phyloP scores from a whole-genome alignment of 371 early-diverging fungal genomes.

The Blastocladiella emersonii region DNA sequence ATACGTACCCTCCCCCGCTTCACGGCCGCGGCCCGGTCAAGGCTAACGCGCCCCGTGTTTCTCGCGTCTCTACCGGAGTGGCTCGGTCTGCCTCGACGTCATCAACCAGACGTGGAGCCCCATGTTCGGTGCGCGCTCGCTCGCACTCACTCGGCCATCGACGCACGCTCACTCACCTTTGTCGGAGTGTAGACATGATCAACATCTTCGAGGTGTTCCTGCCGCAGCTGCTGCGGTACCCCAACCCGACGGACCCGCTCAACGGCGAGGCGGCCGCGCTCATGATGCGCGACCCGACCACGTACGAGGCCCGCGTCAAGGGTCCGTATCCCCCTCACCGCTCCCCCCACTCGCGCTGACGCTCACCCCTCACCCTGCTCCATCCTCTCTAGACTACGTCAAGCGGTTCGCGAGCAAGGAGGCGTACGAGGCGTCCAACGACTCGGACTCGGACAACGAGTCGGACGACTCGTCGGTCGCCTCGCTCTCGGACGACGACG shows the following conservation, averaged over 20 bases:
- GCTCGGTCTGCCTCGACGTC: constrained; percentile 98
- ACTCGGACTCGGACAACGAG: constrained; percentile 48
- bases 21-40: background rate
- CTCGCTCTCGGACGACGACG: constrained; percentile 66
- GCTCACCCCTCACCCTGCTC: background rate
- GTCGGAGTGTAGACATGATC: constrained; percentile 58
- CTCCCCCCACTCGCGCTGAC: background rate
- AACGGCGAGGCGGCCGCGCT: constrained; percentile 98
- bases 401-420: constrained; percentile 74
- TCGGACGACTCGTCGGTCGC: constrained; percentile 67
- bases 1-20: too few species aligned
- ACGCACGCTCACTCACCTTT: background rate
- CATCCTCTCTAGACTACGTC: constrained; percentile 73
- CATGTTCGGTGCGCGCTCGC: constrained; percentile 72
- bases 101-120: constrained; percentile 99
- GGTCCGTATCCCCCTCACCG: constrained; percentile 46
- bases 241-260: constrained; percentile 98
- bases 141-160: background rate
- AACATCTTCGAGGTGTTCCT: constrained; percentile 98
- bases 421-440: constrained; percentile 64
- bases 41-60: constrained; percentile 4
- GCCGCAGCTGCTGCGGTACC: constrained; percentile 95
- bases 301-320: constrained; percentile 89
- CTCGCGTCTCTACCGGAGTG: too few species aligned
- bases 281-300: constrained; percentile 81